Evolutionary conservation across 2,329 filamentous ascomycete species (phyloP).

Genomic region (Scleromitrula shiraiana): DNA sequence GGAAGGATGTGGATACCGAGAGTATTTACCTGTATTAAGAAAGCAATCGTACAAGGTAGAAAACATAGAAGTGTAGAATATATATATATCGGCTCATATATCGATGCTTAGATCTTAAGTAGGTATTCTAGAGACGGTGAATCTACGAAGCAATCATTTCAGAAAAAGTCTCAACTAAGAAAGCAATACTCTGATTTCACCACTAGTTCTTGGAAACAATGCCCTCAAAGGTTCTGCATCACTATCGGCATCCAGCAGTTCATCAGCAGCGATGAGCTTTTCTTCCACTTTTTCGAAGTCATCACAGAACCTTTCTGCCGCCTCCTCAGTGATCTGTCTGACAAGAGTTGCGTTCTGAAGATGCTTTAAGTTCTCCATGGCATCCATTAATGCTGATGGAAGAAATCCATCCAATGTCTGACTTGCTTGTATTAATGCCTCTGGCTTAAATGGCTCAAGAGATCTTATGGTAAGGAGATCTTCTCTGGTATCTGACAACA

Average conservation of each 20-base stretch:
- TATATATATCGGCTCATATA: neutral
- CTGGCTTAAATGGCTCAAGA: constrained; percentile 52
- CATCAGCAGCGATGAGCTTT: constrained; percentile 51
- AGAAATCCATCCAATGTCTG: constrained; percentile 83
- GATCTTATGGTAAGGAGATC: constrained; percentile 50
- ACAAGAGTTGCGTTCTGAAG: constrained; percentile 66
- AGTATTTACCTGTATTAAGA: neutral
- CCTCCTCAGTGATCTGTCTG: constrained; percentile 70
- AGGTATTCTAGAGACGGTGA: too few relatives aligned
- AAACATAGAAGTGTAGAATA: neutral
- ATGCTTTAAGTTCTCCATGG: constrained; percentile 68
- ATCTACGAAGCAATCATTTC: neutral
- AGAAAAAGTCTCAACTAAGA: constrained; percentile 16
- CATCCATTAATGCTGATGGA: constrained; percentile 87
- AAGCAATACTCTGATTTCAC: constrained; percentile 30
- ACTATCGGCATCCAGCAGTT: constrained; percentile 29
- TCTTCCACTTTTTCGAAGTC: constrained; percentile 70
- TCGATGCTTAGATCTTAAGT: too few relatives aligned
- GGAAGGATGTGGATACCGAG: neutral
- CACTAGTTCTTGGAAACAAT: constrained; percentile 30
- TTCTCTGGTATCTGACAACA: constrained; percentile 33
- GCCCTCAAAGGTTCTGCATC: constrained; percentile 23
- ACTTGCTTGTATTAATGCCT: constrained; percentile 56
- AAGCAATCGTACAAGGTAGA: neutral
- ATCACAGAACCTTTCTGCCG: constrained; percentile 73